A percentile compares a stretch with the other conserved stretches of the same genome.
Evolutionary conservation across 768 basidiomycete genomes (phyloP).

Genomic region (Mycena albidolilacea): DNA sequence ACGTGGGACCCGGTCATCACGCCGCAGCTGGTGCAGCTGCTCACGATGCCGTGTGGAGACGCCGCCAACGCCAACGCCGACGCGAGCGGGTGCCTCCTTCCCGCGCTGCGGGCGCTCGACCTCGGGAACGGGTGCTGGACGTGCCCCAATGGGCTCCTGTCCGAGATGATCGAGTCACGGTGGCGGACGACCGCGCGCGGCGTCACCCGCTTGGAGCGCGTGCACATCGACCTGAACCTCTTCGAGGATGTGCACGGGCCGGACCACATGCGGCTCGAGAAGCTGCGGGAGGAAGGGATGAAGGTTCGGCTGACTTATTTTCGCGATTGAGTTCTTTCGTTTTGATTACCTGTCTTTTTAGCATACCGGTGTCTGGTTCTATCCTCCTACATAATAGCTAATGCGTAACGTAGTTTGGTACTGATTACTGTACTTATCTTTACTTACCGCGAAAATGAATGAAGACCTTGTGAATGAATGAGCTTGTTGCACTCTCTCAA

Average conservation of each 20-base stretch:
- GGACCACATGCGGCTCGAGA: slow-evolving; percentile 47
- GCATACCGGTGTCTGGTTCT: slow-evolving; percentile 28
- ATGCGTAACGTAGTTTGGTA: slow-evolving; percentile 20
- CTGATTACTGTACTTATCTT: not conserved
- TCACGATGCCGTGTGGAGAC: slow-evolving; percentile 37
- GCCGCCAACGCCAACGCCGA: not conserved
- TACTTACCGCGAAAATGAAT: not conserved
- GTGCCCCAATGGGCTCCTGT: slow-evolving; percentile 48
- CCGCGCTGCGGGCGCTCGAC: slow-evolving; percentile 47
- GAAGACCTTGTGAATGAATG: too few relatives aligned
- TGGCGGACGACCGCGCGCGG: slow-evolving; percentile 44
- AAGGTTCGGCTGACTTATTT: slow-evolving; percentile 43
- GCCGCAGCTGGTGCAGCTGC: slow-evolving; percentile 46
- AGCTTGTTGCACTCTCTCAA: too few relatives aligned
- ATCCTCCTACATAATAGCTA: slow-evolving; percentile 19
- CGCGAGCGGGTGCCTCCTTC: slow-evolving; percentile 41
- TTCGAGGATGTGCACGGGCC: slow-evolving; percentile 49
- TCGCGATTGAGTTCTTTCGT: slow-evolving; percentile 21
- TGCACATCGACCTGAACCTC: slow-evolving; percentile 47
- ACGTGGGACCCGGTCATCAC: slow-evolving; percentile 53
- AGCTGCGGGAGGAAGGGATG: slow-evolving; percentile 52
- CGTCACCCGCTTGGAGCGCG: slow-evolving; percentile 46
- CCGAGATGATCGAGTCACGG: slow-evolving; percentile 55
- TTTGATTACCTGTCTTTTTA: slow-evolving; percentile 27
- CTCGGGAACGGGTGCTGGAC: slow-evolving; percentile 50